Base-by-base conservation (phyloP, 2,329 filamentous ascomycete species). In the Fusarium sp. region DNA sequence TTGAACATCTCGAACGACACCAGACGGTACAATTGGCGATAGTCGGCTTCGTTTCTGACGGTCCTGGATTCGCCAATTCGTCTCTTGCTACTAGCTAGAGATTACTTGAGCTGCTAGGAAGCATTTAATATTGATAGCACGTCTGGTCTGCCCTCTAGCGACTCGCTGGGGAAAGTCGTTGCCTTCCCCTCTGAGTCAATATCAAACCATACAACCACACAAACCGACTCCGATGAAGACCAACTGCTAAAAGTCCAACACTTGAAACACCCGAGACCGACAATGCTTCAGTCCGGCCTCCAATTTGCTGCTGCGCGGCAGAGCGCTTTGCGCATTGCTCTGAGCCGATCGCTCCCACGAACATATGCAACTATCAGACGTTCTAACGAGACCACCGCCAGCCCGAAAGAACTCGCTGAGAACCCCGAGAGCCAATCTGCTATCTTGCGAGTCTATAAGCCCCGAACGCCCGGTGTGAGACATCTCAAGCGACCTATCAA, bases 401-500 rank as follows among this genome's bases (percentile, higher is more conserved):
- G 58, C n/a, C 60, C 77, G n/a, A 75, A 63, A 69, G 77, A 79
- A 45, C 68, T 73, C 22, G 48, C 75, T n/a, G 79, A 80, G 45
- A 77, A 73, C 24, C 72, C 74, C 9, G 76, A 73, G 24, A 74
- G 75, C 15, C 79, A 85, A 45, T 81, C 85, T 22, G 83, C 85
- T 22, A 84, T 87, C 49, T 82, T 98, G 82, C 91, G 94, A 78
- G 96, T 93, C 61, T 99, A 98, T 84, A 98, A 94, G 82, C 96
- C 96, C 41, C 91, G 94, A 78, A 98, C 96, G 2, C 96, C 96
- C 18, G 96, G 96, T 88, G 84, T 97, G 67, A 92, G 96, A 79
- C 96, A 99, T 89, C 87, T 99, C 75, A 93, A 92, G 82, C 90
- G 96, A 48, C 95, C 96, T 20, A 92, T 98, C 84, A 98, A 98